Percentiles rank a stretch among this genome's conserved stretches.
Evolutionary conservation across 2,329 filamentous ascomycete genomes (phyloP).

Genomic region (Penicillium sp.): DNA sequence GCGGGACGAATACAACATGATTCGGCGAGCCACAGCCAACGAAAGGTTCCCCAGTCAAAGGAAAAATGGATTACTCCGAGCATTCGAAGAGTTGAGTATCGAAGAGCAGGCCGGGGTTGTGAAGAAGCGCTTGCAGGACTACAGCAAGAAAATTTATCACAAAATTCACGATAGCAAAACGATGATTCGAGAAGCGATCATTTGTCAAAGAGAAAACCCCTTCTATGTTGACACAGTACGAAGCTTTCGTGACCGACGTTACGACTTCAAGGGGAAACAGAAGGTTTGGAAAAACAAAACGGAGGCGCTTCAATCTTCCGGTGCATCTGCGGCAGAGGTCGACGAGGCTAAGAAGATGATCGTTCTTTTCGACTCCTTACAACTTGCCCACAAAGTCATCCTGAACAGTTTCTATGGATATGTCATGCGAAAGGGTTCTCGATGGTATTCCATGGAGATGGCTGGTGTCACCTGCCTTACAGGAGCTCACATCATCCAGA

Average conservation of each 20-base stretch:
- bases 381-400: slow-evolving; percentile 98
- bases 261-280: slow-evolving; percentile 96
- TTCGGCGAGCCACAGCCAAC: slow-evolving; percentile 81
- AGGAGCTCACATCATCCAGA: slow-evolving; percentile 91
- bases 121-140: slow-evolving; percentile 82
- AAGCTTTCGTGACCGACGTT: slow-evolving; percentile 92
- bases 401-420: slow-evolving; percentile 99
- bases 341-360: slow-evolving; percentile 99
- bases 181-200: slow-evolving; percentile 90
- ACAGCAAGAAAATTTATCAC: slow-evolving; percentile 98
- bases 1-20: slow-evolving; percentile 99
- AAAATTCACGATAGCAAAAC: slow-evolving; percentile 96
- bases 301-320: slow-evolving; percentile 74
- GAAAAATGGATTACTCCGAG: slow-evolving; percentile 62
- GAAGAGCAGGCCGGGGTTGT: slow-evolving; percentile 79
- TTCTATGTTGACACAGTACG: slow-evolving; percentile 97
- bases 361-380: slow-evolving; percentile 86
- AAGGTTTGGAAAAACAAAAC: slow-evolving; percentile 99
- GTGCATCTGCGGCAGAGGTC: slow-evolving; percentile 68
- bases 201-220: slow-evolving; percentile 95
- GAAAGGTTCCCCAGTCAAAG: slow-evolving; percentile 81
- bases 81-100: slow-evolving; percentile 71
- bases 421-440: slow-evolving; percentile 96
- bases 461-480: slow-evolving; percentile 96
- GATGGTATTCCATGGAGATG: slow-evolving; percentile 99